Evolutionary conservation across 345 rosid species (phyloP).

Genomic region (Gossypium rotundifolium): DNA sequence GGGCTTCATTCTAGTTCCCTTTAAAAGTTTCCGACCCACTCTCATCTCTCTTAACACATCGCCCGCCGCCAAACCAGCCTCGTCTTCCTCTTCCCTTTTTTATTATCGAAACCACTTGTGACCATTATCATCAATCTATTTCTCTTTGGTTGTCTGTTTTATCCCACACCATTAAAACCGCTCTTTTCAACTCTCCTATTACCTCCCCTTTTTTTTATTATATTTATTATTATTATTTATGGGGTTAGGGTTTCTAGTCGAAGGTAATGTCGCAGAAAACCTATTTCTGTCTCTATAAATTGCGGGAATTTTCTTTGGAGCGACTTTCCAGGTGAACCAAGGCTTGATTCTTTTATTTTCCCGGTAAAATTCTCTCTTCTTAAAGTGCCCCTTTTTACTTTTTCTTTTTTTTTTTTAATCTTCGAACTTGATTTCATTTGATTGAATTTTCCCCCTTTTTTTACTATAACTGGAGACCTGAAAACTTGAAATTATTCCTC

Average conservation of each 20-base stretch:
- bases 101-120: not conserved
- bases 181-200: slow-evolving; percentile 16
- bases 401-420: too few relatives aligned
- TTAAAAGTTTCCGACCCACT: not conserved
- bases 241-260: slow-evolving; percentile 49
- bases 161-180: slow-evolving; percentile 9
- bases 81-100: not conserved
- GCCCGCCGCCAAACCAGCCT: not conserved
- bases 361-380: slow-evolving; percentile 25
- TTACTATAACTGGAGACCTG: not conserved
- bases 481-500: not conserved
- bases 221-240: not conserved
- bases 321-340: slow-evolving; percentile 29
- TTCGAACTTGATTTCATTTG: not conserved
- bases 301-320: slow-evolving; percentile 13
- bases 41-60: not conserved
- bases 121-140: not conserved
- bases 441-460: not conserved
- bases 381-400: not conserved
- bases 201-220: not conserved
- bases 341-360: slow-evolving; percentile 36
- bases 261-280: slow-evolving; percentile 15
- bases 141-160: slow-evolving; percentile 4
- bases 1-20: too few relatives aligned
- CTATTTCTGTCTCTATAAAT: slow-evolving; percentile 6